These are phyloP conservation scores for Eimeria sp. DNA, from an alignment of 169 alveolate species.

Conservation along the genomic window DNA sequence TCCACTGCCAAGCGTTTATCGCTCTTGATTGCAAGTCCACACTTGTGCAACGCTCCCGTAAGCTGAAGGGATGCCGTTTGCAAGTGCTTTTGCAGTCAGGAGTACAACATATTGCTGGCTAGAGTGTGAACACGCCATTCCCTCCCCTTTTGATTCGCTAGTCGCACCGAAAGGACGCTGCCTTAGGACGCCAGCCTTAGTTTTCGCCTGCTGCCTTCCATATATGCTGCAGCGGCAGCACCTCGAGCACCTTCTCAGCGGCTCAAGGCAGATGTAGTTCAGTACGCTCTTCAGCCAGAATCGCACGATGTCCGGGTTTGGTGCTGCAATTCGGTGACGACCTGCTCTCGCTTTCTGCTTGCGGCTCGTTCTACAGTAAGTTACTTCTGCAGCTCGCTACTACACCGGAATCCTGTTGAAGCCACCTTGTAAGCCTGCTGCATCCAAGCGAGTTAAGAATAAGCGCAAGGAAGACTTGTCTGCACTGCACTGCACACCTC, in stretches of 20 bases:
- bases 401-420: neutral
- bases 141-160: neutral
- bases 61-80: neutral
- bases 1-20: constrained; percentile 62
- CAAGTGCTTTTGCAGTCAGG: neutral
- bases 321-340: constrained; percentile 70
- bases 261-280: constrained; percentile 45
- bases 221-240: neutral
- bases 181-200: too few species aligned
- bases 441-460: neutral
- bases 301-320: constrained; percentile 65
- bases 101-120: neutral
- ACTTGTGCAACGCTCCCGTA: constrained; percentile 3
- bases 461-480: neutral
- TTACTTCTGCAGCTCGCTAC: neutral
- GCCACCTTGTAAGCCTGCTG: neutral
- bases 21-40: constrained; percentile 61
- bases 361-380: constrained; percentile 66
- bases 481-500: neutral
- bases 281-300: constrained; percentile 57
- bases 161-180: too few species aligned
- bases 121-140: neutral
- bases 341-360: constrained; percentile 49
- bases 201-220: neutral
- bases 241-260: constrained; percentile 26